These are phyloP conservation scores for Fomitopsis betulina DNA, from an alignment of 1,284 basidiomycete species.

Conservation along the genomic window DNA sequence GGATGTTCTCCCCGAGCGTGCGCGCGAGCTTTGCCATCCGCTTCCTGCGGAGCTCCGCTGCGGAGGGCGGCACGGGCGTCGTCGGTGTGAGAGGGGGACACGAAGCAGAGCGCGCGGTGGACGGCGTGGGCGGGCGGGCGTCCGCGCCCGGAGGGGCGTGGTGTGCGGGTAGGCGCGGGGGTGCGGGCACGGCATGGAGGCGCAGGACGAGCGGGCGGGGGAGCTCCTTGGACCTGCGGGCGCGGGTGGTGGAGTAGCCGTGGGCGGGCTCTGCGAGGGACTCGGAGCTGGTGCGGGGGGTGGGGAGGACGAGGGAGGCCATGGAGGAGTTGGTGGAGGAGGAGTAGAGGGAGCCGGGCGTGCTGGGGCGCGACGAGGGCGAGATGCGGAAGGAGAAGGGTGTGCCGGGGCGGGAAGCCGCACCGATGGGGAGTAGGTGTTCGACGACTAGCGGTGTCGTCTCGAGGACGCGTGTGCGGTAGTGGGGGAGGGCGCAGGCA, in stretches of 20 bases:
- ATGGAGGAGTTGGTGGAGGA: conserved; percentile 28
- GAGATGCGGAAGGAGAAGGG: conserved; percentile 23
- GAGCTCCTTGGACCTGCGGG: conserved; percentile 13
- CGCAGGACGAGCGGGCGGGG: conserved; percentile 28
- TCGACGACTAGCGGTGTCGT: conserved; percentile 50
- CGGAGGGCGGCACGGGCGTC: conserved; percentile 20
- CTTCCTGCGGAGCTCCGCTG: conserved; percentile 25
- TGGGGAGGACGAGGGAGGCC: conserved; percentile 21
- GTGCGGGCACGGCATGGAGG: conserved; percentile 23
- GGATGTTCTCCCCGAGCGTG: conserved; percentile 51
- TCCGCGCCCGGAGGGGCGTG: no score
- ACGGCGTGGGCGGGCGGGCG: conserved; percentile 3
- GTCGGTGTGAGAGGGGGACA: conserved; percentile 16
- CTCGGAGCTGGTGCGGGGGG: conserved; percentile 18
- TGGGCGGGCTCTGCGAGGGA: conserved; percentile 12
- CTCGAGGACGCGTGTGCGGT: conserved; percentile 53
- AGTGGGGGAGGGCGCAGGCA: conserved; percentile 20
- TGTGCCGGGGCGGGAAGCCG: conserved; percentile 5
- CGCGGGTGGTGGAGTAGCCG: conserved; percentile 5
- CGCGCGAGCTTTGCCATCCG: conserved; percentile 47
- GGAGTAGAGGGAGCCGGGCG: conserved; percentile 16
- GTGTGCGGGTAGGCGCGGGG: conserved; percentile 1
- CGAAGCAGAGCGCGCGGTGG: conserved; percentile 1
- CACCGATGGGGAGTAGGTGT: conserved; percentile 23
- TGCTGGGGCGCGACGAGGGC: conserved; percentile 12